phyloP scores from a whole-genome alignment of 192 early-diverging fungal genomes.

The Pilaira anomala region DNA sequence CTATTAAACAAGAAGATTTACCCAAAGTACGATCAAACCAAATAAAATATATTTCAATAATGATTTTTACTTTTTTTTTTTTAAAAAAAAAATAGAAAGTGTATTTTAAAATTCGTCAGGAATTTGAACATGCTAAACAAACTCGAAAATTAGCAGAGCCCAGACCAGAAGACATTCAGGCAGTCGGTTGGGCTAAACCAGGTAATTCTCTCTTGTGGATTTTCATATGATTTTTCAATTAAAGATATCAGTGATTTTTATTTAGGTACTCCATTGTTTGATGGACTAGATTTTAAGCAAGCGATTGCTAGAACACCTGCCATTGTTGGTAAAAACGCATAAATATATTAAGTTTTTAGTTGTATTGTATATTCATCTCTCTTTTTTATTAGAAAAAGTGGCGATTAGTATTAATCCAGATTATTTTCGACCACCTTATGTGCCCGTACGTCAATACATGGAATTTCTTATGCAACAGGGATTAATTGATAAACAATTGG shows the following conservation, averaged over 20 bases:
- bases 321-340: constrained; percentile 51
- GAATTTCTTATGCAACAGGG: constrained; percentile 48
- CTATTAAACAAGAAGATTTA: constrained; percentile 43
- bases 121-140: constrained; percentile 37
- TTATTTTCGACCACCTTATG: constrained; percentile 43
- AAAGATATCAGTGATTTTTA: background rate
- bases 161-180: constrained; percentile 40
- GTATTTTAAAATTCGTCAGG: constrained; percentile 40
- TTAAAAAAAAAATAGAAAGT: constrained; percentile 37
- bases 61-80: background rate
- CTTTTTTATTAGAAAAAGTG: constrained; percentile 40
- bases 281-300: constrained; percentile 51
- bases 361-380: background rate
- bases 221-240: background rate
- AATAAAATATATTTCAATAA: background rate
- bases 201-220: constrained; percentile 18
- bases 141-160: constrained; percentile 43
- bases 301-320: constrained; percentile 52
- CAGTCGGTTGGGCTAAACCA: constrained; percentile 53
- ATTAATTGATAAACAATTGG: constrained; percentile 43
- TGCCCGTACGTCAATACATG: constrained; percentile 51
- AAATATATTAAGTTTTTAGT: background rate
- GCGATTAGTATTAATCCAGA: constrained; percentile 36
- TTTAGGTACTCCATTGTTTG: constrained; percentile 29
- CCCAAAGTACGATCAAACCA: constrained; percentile 42